Conservation (phyloP, 306 rosid species). For the Acacia crassicarpa region DNA sequence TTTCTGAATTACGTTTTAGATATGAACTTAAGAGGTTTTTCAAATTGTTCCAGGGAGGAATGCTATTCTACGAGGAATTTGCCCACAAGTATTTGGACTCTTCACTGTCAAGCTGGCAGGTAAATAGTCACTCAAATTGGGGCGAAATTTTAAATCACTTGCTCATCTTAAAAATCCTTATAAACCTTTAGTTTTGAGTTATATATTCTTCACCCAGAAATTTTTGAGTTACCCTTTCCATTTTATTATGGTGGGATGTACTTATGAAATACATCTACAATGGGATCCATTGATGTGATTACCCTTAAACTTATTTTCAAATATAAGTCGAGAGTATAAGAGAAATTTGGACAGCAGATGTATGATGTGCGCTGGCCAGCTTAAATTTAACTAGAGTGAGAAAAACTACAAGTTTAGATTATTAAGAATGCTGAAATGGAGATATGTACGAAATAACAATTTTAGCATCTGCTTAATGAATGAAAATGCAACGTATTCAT, state of each 20-base stretch:
- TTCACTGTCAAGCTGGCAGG: conserved; percentile 97
- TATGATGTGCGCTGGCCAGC: neutral
- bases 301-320: neutral
- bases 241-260: conserved; percentile 22
- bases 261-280: conserved; percentile 9
- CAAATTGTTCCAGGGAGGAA: conserved; percentile 76
- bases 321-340: neutral
- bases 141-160: neutral
- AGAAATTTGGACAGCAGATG: neutral
- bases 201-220: conserved; percentile 14
- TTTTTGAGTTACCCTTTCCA: conserved; percentile 25
- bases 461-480: neutral
- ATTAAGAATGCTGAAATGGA: neutral
- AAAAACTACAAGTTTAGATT: neutral
- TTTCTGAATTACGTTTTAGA: conserved; percentile 32
- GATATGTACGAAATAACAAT: neutral
- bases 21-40: conserved; percentile 30
- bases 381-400: neutral
- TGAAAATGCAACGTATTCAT: conserved; percentile 1
- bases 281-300: conserved; percentile 8
- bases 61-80: conserved; percentile 84
- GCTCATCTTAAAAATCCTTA: conserved; percentile 20
- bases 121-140: conserved; percentile 35
- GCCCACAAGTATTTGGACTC: conserved; percentile 95
- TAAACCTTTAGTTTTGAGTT: conserved; percentile 6